Base-by-base conservation (phyloP, 768 basidiomycete genomes). In the Dentipellis sp. region DNA sequence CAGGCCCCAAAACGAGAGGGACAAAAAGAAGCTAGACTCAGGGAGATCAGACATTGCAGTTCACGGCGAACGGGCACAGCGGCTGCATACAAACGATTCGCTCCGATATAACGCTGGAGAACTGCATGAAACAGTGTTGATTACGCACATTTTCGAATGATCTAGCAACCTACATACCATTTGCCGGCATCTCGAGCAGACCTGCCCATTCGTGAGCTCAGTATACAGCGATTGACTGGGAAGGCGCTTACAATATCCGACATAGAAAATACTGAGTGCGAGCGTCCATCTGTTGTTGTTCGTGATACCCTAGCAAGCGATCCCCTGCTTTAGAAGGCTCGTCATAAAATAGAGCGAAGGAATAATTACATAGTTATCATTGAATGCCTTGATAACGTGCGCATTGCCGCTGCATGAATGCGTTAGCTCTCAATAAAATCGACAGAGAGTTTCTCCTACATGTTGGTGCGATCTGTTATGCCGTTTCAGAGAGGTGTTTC, bases 121-220 rank as follows among this genome's bases (percentile, higher is more conserved):
- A 82, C 80, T 80, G 59, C 2, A 19, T 38, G 17, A 6, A 29
- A 29, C 17, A 35, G 19, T 17, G 36, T 17, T n/a, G 21, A 22
- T 48, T 12, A 34, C 50, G 10, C 29, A 6, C 29, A 29, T 3
- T 3, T 29, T 29, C 29, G 7, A 17, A 22, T 39, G 23, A 23
- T 17, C 52, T 34, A 40, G n/a, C 0, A 53, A 57, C 52, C 1
- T 21, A 19, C 62, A 8, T 53, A 77, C 80, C 70, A 60, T 82
- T 82, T 1, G 79, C 79, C 22, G 79, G 80, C 69, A 81, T 81
- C 63, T 82, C 79, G 9, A 82, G 66, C 3, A 81, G 69, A 65
- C 79, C 77, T 78, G 56, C 10, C 2, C 9, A 39, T 9, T 17
- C 34, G 9, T 23, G n/a, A 17, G 49, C 52, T 11, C 37, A 34